Percentiles rank a stretch among this genome's conserved stretches.
Evolutionary conservation across 495 filamentous ascomycete species (phyloP).

Genomic region (Aspergillus ellipticus): DNA sequence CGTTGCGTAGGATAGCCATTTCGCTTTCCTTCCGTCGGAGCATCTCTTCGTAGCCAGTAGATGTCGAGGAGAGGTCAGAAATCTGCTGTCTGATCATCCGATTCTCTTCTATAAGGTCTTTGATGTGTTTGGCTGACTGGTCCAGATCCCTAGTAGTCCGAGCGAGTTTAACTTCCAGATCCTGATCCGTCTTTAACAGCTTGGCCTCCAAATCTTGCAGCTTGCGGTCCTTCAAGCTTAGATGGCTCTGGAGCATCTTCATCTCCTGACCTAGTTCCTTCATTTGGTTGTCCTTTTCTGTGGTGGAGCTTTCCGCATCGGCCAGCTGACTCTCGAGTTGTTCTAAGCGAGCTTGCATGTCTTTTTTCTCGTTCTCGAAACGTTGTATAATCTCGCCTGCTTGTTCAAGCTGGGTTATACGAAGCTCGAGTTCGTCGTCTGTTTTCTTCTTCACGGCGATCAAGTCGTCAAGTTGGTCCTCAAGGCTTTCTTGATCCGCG

Average conservation of each 20-base stretch:
- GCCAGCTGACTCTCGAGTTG: constrained; percentile 65
- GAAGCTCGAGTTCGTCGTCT: constrained; percentile 77
- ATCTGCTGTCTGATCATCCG: constrained; percentile 81
- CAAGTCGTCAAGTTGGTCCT: constrained; percentile 87
- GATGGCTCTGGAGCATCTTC: constrained; percentile 87
- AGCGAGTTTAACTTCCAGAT: constrained; percentile 81
- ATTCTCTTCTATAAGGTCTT: constrained; percentile 77
- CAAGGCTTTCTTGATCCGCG: constrained; percentile 89
- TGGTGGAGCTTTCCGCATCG: constrained; percentile 61
- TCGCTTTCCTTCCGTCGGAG: constrained; percentile 93
- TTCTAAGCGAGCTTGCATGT: constrained; percentile 60
- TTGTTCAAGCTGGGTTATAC: constrained; percentile 81
- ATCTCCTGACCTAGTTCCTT: constrained; percentile 74
- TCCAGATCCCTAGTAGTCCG: constrained; percentile 80
- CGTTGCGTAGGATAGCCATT: constrained; percentile 74
- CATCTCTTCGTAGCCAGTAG: constrained; percentile 90
- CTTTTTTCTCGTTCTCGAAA: constrained; percentile 79
- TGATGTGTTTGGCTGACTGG: constrained; percentile 62
- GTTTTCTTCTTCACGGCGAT: constrained; percentile 85
- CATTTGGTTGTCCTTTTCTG: constrained; percentile 67
- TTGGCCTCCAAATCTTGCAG: constrained; percentile 82
- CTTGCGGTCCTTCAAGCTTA: constrained; percentile 86
- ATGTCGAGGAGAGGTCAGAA: constrained; percentile 82
- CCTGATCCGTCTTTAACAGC: constrained; percentile 80
- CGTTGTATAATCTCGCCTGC: constrained; percentile 80